A percentile compares a stretch with the other conserved stretches of the same genome.
Conservation (phyloP, 2,329 filamentous ascomycete genomes). For the Fusarium sp. region DNA sequence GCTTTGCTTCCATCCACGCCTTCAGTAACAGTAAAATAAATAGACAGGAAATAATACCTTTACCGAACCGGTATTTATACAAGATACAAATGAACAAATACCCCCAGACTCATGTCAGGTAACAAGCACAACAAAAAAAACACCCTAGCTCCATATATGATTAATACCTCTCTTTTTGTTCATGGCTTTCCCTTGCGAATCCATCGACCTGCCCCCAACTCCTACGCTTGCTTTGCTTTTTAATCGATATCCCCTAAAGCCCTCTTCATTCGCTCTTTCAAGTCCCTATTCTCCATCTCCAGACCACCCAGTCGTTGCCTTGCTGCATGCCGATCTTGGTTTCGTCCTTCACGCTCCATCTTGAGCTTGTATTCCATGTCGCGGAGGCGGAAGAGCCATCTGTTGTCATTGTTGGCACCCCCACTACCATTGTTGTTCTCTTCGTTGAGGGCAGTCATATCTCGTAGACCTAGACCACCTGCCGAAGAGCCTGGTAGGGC, state of each 20-base stretch:
- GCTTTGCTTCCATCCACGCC: constrained; percentile 10
- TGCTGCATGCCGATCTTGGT: constrained; percentile 86
- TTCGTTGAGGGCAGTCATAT: constrained; percentile 45
- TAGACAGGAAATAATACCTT: constrained; percentile 16
- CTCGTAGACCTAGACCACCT: constrained; percentile 43
- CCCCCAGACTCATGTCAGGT: constrained; percentile 7
- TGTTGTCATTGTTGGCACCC: constrained; percentile 66
- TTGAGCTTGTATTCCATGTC: constrained; percentile 91
- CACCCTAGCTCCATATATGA: constrained; percentile 42
- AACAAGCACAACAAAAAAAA: constrained; percentile 23
- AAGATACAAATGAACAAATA: constrained; percentile 21
- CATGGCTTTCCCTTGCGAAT: constrained; percentile 15
- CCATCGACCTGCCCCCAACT: constrained; percentile 14
- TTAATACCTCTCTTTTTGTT: constrained; percentile 7
- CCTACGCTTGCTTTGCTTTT: constrained; percentile 14
- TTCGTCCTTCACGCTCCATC: constrained; percentile 85
- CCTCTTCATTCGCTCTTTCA: constrained; percentile 70
- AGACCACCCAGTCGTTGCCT: constrained; percentile 81
- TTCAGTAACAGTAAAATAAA: constrained; percentile 16
- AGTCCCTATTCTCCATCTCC: constrained; percentile 77
- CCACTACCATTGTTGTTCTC: constrained; percentile 11
- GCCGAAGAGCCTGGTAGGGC: constrained; percentile 43
- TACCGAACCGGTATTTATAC: constrained; percentile 35
- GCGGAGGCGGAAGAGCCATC: constrained; percentile 85
- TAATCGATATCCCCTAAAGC: constrained; percentile 44